These are phyloP conservation scores for Corymbia calophylla DNA, from an alignment of 441 rosid species.

Conservation along the genomic window DNA sequence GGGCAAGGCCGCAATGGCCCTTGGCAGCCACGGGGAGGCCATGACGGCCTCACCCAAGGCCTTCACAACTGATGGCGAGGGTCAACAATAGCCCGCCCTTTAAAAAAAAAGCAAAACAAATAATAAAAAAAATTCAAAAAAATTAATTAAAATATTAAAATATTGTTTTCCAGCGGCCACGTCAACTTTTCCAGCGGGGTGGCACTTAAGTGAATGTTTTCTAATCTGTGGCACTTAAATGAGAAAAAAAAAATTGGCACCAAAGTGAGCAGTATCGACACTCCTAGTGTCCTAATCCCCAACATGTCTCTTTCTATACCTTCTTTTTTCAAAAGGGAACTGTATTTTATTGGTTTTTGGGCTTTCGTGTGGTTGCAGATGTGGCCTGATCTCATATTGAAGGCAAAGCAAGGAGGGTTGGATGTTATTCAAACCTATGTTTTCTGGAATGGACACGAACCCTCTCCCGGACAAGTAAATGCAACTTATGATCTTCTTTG, in stretches of 20 bases:
- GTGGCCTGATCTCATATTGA: conserved; percentile 15
- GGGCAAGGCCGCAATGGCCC: too few relatives aligned
- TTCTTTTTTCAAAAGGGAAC: neutral
- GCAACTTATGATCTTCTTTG: neutral
- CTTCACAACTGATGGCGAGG: too few relatives aligned
- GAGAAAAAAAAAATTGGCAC: neutral
- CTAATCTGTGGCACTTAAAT: too few relatives aligned
- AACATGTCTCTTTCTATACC: neutral
- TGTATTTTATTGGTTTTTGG: neutral
- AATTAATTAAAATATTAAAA: too few relatives aligned
- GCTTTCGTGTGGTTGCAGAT: neutral
- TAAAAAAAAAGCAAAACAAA: too few relatives aligned
- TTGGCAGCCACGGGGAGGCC: too few relatives aligned
- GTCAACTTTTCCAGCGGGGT: too few relatives aligned
- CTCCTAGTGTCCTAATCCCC: neutral
- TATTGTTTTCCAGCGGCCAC: too few relatives aligned
- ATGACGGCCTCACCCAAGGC: too few relatives aligned
- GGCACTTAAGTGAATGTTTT: too few relatives aligned
- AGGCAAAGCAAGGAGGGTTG: conserved; percentile 10
- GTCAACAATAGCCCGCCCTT: too few relatives aligned
- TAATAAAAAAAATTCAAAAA: too few relatives aligned
- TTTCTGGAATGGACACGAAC: conserved; percentile 18
- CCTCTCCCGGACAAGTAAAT: conserved; percentile 1
- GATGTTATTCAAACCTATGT: conserved; percentile 13
- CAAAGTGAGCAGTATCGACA: neutral